Conservation (phyloP, 768 basidiomycete species). For the Clitopilus hobsonii region DNA sequence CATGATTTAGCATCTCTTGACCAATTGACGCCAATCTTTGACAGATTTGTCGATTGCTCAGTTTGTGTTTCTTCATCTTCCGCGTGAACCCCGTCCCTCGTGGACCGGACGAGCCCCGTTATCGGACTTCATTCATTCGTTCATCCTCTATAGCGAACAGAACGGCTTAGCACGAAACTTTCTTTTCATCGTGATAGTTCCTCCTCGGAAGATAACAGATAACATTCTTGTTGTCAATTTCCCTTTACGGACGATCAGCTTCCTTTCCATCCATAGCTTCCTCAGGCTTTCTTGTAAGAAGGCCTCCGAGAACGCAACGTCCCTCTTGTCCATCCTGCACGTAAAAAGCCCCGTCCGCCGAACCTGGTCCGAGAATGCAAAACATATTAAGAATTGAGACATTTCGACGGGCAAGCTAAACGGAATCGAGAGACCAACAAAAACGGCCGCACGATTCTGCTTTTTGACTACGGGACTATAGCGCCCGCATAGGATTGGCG, state of each 20-base stretch:
- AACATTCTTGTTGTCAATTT: background rate
- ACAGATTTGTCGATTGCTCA: background rate
- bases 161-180: background rate
- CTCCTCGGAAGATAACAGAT: background rate
- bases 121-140: background rate
- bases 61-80: background rate
- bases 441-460: background rate
- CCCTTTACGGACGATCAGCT: background rate
- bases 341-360: background rate
- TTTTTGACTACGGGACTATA: background rate
- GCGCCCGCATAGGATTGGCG: conserved; percentile 1
- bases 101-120: background rate
- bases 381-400: background rate
- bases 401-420: background rate
- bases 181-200: background rate
- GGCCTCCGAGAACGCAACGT: background rate
- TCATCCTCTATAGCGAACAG: background rate
- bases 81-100: background rate
- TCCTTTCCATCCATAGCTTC: background rate
- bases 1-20: background rate
- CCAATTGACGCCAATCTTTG: background rate
- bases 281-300: background rate
- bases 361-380: background rate
- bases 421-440: background rate
- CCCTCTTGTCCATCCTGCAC: background rate